Conservation (phyloP, 2,329 filamentous ascomycete genomes). For the Dactylella cylindrospora region DNA sequence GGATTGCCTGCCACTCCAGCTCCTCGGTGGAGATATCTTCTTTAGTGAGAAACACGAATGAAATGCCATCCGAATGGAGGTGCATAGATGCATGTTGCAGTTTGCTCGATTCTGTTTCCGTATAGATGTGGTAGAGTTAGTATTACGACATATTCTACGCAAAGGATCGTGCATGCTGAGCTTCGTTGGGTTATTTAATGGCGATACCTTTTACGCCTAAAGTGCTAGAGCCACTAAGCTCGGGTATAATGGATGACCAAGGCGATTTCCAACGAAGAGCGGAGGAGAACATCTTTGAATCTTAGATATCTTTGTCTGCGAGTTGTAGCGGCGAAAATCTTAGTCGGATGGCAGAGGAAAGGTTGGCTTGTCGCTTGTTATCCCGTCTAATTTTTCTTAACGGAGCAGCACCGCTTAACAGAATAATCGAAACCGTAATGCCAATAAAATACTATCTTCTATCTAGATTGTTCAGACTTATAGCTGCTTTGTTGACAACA, state of each 20-base stretch:
- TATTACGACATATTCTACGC: too few relatives aligned
- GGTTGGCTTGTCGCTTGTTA: too few relatives aligned
- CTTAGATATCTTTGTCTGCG: too few relatives aligned
- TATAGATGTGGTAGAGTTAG: neutral
- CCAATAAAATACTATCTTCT: too few relatives aligned
- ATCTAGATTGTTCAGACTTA: too few relatives aligned
- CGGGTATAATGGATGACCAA: conserved; percentile 18
- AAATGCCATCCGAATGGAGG: conserved; percentile 19
- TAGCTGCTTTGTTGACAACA: conserved; percentile 4
- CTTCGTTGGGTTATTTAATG: neutral
- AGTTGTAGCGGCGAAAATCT: too few relatives aligned
- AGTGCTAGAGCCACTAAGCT: conserved; percentile 8
- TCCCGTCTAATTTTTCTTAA: too few relatives aligned
- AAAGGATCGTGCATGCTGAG: too few relatives aligned
- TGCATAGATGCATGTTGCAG: conserved; percentile 24
- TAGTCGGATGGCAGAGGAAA: too few relatives aligned
- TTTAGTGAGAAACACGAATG: conserved; percentile 23
- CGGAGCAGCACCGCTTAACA: too few relatives aligned
- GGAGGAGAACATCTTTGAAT: conserved; percentile 17
- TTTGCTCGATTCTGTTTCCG: conserved; percentile 16
- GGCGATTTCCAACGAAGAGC: conserved; percentile 18
- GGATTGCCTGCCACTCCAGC: conserved; percentile 4
- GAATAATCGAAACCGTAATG: too few relatives aligned
- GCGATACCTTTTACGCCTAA: conserved; percentile 20
- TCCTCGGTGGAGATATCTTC: conserved; percentile 17